These are phyloP conservation scores for Pneumocystis jirovecii DNA, from an alignment of 1,139 yeast genomes.

Conservation along the genomic window DNA sequence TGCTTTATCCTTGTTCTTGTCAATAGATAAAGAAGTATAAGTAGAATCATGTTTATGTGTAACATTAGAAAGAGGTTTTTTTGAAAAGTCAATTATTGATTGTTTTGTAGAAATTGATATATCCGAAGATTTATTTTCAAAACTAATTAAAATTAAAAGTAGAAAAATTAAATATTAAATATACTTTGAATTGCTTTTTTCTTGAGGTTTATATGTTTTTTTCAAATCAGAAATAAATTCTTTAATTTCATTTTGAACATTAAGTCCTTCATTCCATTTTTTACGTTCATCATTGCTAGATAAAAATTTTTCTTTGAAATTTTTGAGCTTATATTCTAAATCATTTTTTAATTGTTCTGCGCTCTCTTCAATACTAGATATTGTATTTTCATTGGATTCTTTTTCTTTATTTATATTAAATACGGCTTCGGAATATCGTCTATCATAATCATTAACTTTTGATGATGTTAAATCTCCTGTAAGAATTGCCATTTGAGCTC, in stretches of 20 bases:
- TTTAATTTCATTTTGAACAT: conserved; percentile 53
- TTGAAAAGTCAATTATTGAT: neutral
- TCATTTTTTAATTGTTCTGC: conserved; percentile 58
- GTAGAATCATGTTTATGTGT: neutral
- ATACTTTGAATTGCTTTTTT: neutral
- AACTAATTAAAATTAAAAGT: neutral
- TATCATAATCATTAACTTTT: conserved; percentile 35
- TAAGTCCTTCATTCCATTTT: conserved; percentile 79
- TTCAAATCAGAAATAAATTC: conserved; percentile 46
- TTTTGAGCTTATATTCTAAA: conserved; percentile 30
- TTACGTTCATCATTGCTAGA: conserved; percentile 40
- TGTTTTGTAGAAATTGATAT: neutral
- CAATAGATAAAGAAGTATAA: neutral
- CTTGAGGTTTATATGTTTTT: conserved; percentile 8
- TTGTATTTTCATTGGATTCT: conserved; percentile 38
- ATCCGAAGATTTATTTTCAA: neutral
- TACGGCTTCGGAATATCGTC: conserved; percentile 40
- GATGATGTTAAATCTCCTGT: conserved; percentile 54
- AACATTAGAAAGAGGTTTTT: neutral
- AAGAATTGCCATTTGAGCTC: conserved; percentile 78
- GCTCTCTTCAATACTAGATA: conserved; percentile 59
- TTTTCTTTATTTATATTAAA: conserved; percentile 42
- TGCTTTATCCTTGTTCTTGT: conserved; percentile 46
- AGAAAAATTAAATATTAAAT: neutral
- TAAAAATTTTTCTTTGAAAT: conserved; percentile 22